Percentiles rank a stretch among this genome's conserved stretches.
phyloP scores from a whole-genome alignment of 768 basidiomycete species.

The Serendipita sp. region DNA sequence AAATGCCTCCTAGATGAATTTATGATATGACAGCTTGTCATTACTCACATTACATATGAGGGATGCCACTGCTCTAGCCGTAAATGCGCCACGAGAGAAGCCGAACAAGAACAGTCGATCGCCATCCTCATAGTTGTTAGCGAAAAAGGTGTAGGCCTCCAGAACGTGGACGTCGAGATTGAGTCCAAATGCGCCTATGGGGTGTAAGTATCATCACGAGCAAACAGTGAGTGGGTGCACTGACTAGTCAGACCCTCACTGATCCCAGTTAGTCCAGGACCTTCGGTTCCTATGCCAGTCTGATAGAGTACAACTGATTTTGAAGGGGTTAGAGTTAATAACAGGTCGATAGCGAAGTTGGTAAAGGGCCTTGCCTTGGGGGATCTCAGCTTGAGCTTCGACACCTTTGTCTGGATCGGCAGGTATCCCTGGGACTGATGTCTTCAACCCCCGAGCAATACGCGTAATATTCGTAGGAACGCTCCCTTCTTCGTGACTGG shows the following conservation, averaged over 20 bases:
- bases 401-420: too few species aligned
- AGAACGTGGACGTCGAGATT: conserved; percentile 2
- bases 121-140: conserved; percentile 9
- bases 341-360: too few species aligned
- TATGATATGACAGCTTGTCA: background rate
- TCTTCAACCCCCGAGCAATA: background rate
- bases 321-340: too few species aligned
- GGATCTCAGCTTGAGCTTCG: background rate
- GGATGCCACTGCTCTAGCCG: conserved; percentile 9
- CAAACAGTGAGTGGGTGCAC: background rate
- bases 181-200: background rate
- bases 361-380: background rate
- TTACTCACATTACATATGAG: conserved; percentile 8
- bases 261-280: background rate
- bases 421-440: background rate
- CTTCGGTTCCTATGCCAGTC: background rate
- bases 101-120: conserved; percentile 11
- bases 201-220: background rate
- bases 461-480: background rate
- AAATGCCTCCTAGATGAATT: too few species aligned
- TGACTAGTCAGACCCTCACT: background rate
- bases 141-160: conserved; percentile 11
- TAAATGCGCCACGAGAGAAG: conserved; percentile 13
- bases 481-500: background rate
- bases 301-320: background rate